Evolutionary conservation across 768 basidiomycete species (phyloP), one percentile per base, ranked within the genome.

Genomic region (Holtermannia corniformis): DNA sequence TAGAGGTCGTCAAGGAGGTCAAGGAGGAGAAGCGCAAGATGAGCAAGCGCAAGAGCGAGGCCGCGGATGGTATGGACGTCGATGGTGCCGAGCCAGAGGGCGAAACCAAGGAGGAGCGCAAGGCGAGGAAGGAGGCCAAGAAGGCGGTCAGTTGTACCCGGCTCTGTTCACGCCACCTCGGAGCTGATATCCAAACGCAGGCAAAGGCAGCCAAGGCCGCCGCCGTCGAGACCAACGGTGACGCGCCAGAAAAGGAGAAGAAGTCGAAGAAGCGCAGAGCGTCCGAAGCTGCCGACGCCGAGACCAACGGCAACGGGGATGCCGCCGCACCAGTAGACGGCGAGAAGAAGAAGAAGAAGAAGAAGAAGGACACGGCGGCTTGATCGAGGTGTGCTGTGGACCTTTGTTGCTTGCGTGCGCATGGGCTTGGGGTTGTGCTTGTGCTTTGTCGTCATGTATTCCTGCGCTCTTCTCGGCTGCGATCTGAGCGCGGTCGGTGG

Each of bases 11-110:
- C 40, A 65, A 81, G 61, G 87, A 91, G 54, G 85, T 87, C 61
- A 88, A 88, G 75, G 85, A 85, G 57, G 91, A 93, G 76, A 89
- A 87, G 78, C 79, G 77, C 72, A 64, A 69, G 60, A 60, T 62
- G 60, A 69, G 70, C 61, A 68, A 65, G 63, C 76, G 77, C 61
- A 78, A 77, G 55, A 72, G 72, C 68, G 80, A 79, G 64, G 78
- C 77, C 46, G 65, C 61, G 44, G 62, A 51, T 41, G 60, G 56
- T 11, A 64, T 69, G 62, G 59, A 63, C 57, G 75, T 69, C 42
- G 76, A 75, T 52, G 73, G 69, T 22, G 77, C 71, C 16, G 75
- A 72, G 46, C 73, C 70, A 32, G 73, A 71, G 64, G 80, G 77
- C 47, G 87, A 90, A 75, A 86, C 86, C 24, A 84, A 74, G 55